Percentiles rank a stretch among this genome's conserved stretches.
These are phyloP conservation scores for Talaromyces sp. DNA, from an alignment of 2,329 filamentous ascomycete genomes.

Conservation along the genomic window DNA sequence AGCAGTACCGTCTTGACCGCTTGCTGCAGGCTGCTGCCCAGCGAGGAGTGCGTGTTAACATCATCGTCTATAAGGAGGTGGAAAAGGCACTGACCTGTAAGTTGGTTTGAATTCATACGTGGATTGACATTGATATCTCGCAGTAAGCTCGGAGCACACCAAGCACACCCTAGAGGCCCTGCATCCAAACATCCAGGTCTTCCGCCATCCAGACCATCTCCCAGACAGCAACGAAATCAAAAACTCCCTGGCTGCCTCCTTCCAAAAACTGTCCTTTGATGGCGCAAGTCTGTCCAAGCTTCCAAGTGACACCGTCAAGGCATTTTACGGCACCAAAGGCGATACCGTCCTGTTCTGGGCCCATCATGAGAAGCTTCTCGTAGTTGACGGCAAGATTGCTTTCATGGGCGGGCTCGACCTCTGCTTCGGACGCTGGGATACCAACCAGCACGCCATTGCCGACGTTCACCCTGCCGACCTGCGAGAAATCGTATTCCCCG, in stretches of 20 bases:
- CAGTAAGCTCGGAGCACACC: constrained; percentile 65
- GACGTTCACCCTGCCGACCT: constrained; percentile 76
- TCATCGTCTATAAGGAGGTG: constrained; percentile 91
- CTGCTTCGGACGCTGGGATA: constrained; percentile 85
- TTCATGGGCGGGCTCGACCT: constrained; percentile 92
- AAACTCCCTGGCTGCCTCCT: constrained; percentile 50
- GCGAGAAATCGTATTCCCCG: constrained; percentile 72
- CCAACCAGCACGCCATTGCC: constrained; percentile 76
- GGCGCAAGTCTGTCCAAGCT: constrained; percentile 56
- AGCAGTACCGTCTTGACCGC: constrained; percentile 75
- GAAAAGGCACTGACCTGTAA: constrained; percentile 71
- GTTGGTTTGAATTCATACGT: constrained; percentile 20
- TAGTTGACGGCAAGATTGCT: constrained; percentile 70
- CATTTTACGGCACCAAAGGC: constrained; percentile 73
- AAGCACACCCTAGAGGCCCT: constrained; percentile 71
- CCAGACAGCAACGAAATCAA: constrained; percentile 65
- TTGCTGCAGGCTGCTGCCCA: constrained; percentile 78
- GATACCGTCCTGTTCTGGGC: constrained; percentile 86
- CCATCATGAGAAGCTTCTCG: constrained; percentile 84
- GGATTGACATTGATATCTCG: neutral
- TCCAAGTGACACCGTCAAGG: constrained; percentile 66
- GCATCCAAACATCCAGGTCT: constrained; percentile 80
- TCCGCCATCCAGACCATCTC: constrained; percentile 82
- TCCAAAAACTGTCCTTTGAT: constrained; percentile 51
- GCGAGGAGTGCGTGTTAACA: constrained; percentile 74